A percentile compares a stretch with the other conserved stretches of the same genome.
phyloP scores from a whole-genome alignment of 768 basidiomycete genomes.

The Rhodotorula babjevae region DNA sequence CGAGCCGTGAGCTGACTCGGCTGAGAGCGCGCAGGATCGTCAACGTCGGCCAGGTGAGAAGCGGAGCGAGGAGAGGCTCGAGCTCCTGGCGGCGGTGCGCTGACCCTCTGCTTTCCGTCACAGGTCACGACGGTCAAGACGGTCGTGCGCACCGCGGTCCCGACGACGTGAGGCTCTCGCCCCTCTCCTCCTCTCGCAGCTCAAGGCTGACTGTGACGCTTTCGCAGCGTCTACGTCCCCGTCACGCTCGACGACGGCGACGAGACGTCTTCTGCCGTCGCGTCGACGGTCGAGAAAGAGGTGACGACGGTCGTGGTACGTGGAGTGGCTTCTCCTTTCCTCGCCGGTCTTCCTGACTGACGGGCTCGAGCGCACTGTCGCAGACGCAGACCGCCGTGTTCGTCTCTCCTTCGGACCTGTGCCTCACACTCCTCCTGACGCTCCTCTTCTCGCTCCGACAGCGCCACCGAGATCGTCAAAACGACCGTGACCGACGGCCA shows the following conservation, averaged over 20 bases:
- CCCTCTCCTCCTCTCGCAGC: accelerated
- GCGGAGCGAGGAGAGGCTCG: not conserved
- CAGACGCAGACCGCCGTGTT: conserved; percentile 25
- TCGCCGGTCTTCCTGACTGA: not conserved
- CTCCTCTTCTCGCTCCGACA: not conserved
- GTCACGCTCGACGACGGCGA: conserved; percentile 1
- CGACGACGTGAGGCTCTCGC: conserved; percentile 9
- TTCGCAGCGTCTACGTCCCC: conserved; percentile 6
- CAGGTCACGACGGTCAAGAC: conserved; percentile 18
- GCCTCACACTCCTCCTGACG: not conserved
- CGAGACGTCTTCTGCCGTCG: not conserved
- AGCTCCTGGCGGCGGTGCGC: no score
- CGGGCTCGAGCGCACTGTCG: not conserved
- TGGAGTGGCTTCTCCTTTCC: not conserved
- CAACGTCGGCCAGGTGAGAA: conserved; percentile 7
- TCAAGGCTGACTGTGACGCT: not conserved
- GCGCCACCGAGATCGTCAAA: conserved; percentile 9
- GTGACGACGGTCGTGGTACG: not conserved
- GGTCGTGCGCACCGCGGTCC: not conserved
- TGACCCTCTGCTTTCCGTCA: not conserved
- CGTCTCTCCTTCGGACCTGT: not conserved
- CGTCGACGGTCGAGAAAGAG: not conserved
- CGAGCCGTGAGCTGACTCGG: not conserved
- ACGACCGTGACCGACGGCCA: conserved; percentile 7
- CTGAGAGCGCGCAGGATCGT: conserved; percentile 4